Percentiles rank a stretch among this genome's conserved stretches.
phyloP scores from a whole-genome alignment of 768 basidiomycete genomes.

The Agaricus subrufescens region DNA sequence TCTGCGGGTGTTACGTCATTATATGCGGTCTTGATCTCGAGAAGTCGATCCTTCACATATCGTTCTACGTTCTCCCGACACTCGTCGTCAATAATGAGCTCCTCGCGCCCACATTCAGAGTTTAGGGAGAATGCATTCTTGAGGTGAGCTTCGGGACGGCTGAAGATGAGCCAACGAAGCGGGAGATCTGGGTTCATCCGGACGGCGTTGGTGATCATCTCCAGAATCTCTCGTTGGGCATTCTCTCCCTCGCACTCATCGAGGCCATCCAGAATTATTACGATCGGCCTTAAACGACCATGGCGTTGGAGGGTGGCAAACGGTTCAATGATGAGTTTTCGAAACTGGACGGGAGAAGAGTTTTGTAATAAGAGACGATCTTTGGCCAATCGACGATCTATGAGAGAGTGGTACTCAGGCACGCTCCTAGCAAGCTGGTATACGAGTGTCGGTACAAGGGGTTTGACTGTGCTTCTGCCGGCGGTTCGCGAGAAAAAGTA shows the following conservation, averaged over 20 bases:
- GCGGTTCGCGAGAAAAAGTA: neutral
- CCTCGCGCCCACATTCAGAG: neutral
- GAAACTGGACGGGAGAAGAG: neutral
- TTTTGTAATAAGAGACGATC: neutral
- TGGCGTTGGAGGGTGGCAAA: neutral
- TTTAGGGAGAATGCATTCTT: neutral
- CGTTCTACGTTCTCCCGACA: neutral
- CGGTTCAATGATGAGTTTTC: conserved; percentile 3
- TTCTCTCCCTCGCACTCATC: conserved; percentile 6
- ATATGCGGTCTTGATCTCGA: neutral
- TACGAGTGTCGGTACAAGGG: conserved; percentile 1
- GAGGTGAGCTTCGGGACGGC: neutral
- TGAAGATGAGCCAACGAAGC: neutral
- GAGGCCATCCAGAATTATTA: conserved; percentile 2
- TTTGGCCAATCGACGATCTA: neutral
- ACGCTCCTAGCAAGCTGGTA: neutral
- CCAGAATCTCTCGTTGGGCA: neutral
- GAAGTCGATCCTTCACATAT: neutral
- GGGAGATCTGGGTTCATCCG: neutral
- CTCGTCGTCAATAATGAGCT: neutral
- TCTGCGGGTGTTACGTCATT: neutral
- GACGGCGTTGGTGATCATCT: neutral
- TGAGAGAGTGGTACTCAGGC: neutral
- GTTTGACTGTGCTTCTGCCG: neutral
- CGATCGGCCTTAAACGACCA: neutral